Conservation (phyloP, 2,329 filamentous ascomycete genomes). For the Nemania serpens region DNA sequence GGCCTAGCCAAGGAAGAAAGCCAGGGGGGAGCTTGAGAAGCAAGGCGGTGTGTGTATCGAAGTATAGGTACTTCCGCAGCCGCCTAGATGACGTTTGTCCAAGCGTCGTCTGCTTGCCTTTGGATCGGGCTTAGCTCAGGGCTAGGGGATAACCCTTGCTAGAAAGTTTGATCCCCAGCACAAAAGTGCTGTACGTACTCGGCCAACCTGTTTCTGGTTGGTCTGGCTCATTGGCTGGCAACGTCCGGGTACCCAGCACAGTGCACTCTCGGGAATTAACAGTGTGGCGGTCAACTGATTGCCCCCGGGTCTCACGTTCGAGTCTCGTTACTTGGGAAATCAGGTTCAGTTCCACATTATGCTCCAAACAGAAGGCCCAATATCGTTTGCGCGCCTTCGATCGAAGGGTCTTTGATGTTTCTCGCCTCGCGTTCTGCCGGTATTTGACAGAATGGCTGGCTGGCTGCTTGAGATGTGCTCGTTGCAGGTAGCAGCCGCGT, state of each 20-base stretch:
- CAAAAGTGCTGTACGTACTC: conserved; percentile 21
- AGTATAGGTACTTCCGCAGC: conserved; percentile 34
- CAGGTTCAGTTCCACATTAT: conserved; percentile 2
- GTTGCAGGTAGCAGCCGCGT: neutral
- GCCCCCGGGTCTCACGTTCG: no score
- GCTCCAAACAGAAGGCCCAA: conserved; percentile 3
- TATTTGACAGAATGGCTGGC: no score
- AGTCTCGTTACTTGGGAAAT: no score
- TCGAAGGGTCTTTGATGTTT: neutral
- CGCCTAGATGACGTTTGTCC: conserved; percentile 26
- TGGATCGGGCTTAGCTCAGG: conserved; percentile 2
- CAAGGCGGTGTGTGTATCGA: conserved; percentile 42
- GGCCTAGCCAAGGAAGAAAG: conserved; percentile 50
- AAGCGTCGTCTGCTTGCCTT: conserved; percentile 7
- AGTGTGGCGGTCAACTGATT: conserved; percentile 19
- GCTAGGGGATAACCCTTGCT: conserved; percentile 20
- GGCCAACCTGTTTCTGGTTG: conserved; percentile 7
- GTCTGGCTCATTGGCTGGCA: conserved; percentile 16
- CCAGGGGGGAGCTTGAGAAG: conserved; percentile 31
- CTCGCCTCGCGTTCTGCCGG: no score
- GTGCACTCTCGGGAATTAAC: conserved; percentile 2
- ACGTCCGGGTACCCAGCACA: conserved; percentile 1
- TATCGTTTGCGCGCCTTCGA: conserved; percentile 28
- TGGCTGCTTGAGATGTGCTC: no score
- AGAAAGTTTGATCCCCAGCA: conserved; percentile 28